Base-by-base conservation (phyloP, 108 stramenopile genomes). In the Schizochytrium sp. region DNA sequence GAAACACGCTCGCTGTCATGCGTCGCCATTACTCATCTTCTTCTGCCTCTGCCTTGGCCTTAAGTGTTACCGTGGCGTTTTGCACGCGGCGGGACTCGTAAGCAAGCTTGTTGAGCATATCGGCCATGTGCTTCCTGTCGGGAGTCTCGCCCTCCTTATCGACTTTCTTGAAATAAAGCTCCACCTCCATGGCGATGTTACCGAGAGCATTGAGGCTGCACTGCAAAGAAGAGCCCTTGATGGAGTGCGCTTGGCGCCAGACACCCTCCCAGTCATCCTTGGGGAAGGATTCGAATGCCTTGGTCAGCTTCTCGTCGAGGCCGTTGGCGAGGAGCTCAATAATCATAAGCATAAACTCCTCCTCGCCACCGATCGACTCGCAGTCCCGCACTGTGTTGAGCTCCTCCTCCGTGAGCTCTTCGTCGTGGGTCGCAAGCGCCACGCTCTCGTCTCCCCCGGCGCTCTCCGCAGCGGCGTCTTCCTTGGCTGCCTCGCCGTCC, bases 371-470 rank as follows among this genome's bases (percentile, higher is more conserved):
- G 76, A 83, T 83, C 17, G 76, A 83, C 76, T 83, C 76, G 76
- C 76, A 83, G 76, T 55, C 53, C 15, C 53, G 47, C 1, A 83
- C 76, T 1, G 76, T 83, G 3, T 83, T 55, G 0, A 83, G 0
- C 76, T 83, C 76, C 76, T 83, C 76, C 50, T 10, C 76, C 45
- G 76, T 55, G 76, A 83, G 76, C 76, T 83, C 76, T 53, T 69
- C 64, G 0, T 69, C 15, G 64, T 69, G 64, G 19, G 7, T 15
- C 19, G 64, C 64, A 7, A 83, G 47, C 47, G 0, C 76, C 76
- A 53, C 15, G 10, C 76, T 53, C 45, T 50, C 76, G 50, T 83
- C 53, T 53, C 12, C 76, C 76, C 3, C 76, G 0, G 47, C 40
- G 40, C 8, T 12, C 72, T 72, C 38, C 76, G 47, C 50, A 17